These are phyloP conservation scores for Penicillium hordei DNA, from an alignment of 2,329 filamentous ascomycete species.

Conservation along the genomic window DNA sequence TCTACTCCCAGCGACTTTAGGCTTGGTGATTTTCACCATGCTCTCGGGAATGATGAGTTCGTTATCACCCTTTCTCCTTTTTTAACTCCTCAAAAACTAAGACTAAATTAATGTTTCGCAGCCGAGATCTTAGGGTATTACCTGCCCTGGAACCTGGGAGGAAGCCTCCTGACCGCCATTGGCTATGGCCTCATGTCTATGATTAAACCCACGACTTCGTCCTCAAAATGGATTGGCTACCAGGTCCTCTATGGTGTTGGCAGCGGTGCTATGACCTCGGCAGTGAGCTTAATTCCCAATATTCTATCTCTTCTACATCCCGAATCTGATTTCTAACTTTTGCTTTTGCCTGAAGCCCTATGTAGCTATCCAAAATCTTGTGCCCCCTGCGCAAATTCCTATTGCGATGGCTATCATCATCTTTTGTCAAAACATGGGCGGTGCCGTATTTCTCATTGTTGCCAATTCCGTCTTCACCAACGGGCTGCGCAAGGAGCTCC, in stretches of 20 bases:
- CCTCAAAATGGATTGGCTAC: slow-evolving; percentile 33
- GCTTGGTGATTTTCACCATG: not conserved
- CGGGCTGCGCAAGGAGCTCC: slow-evolving; percentile 23
- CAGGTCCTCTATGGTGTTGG: slow-evolving; percentile 32
- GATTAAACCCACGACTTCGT: slow-evolving; percentile 11
- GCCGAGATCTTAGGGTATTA: slow-evolving; percentile 1
- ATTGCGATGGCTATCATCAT: slow-evolving; percentile 28
- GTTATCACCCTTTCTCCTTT: too few relatives aligned
- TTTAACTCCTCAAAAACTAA: too few relatives aligned
- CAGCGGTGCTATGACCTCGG: slow-evolving; percentile 20
- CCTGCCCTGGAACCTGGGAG: slow-evolving; percentile 16
- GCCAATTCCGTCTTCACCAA: slow-evolving; percentile 34
- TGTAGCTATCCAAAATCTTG: slow-evolving; percentile 25
- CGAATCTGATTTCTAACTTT: not conserved
- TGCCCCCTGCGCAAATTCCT: slow-evolving; percentile 29
- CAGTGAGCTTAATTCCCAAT: not conserved
- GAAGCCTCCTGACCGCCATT: slow-evolving; percentile 7
- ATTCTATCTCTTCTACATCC: not conserved
- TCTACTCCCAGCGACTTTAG: slow-evolving; percentile 14
- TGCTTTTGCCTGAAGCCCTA: slow-evolving; percentile 21
- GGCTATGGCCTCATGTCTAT: slow-evolving; percentile 22
- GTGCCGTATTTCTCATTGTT: slow-evolving; percentile 31
- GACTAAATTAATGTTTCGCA: not conserved
- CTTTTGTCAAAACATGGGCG: slow-evolving; percentile 34
- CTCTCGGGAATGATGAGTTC: slow-evolving; percentile 4